These are phyloP conservation scores for Cystobasidium sp. DNA, from an alignment of 1,284 basidiomycete genomes.

Conservation along the genomic window DNA sequence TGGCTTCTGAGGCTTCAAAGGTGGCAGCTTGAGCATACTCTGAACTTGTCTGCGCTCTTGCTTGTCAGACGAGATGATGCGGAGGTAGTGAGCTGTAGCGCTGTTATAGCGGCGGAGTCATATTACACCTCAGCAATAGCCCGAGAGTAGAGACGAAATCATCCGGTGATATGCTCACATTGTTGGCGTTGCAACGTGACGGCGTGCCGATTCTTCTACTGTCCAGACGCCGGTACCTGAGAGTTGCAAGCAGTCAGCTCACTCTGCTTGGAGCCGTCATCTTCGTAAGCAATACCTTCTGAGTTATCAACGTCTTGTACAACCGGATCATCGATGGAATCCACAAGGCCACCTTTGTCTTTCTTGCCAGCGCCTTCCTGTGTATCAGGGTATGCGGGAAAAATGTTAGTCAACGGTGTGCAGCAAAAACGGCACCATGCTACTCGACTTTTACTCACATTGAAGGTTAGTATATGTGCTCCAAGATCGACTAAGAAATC, in stretches of 20 bases:
- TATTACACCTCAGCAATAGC: too few relatives aligned
- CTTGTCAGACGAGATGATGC: constrained; percentile 95
- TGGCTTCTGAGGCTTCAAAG: constrained; percentile 77
- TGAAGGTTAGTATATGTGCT: too few relatives aligned
- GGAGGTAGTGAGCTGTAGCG: constrained; percentile 98
- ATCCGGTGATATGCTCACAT: constrained; percentile 61
- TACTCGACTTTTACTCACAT: too few relatives aligned
- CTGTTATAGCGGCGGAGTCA: too few relatives aligned
- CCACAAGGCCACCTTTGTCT: constrained; percentile 54
- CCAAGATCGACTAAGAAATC: too few relatives aligned
- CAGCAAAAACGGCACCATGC: too few relatives aligned
- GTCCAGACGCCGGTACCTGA: constrained; percentile 92
- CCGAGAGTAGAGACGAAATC: too few relatives aligned
- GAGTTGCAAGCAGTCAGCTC: too few relatives aligned
- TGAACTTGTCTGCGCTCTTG: constrained; percentile 89
- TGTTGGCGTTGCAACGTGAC: constrained; percentile 85
- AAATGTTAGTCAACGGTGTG: constrained; percentile 29
- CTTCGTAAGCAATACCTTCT: constrained; percentile 42
- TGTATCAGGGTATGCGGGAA: constrained; percentile 53
- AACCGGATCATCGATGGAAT: constrained; percentile 56
- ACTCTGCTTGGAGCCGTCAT: too few relatives aligned
- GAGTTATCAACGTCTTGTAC: constrained; percentile 56
- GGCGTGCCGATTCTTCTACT: constrained; percentile 93
- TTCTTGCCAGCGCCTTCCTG: constrained; percentile 53
- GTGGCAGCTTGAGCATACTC: constrained; percentile 85